phyloP scores from a whole-genome alignment of 2,329 filamentous ascomycete species.

The Alternaria consortialis region DNA sequence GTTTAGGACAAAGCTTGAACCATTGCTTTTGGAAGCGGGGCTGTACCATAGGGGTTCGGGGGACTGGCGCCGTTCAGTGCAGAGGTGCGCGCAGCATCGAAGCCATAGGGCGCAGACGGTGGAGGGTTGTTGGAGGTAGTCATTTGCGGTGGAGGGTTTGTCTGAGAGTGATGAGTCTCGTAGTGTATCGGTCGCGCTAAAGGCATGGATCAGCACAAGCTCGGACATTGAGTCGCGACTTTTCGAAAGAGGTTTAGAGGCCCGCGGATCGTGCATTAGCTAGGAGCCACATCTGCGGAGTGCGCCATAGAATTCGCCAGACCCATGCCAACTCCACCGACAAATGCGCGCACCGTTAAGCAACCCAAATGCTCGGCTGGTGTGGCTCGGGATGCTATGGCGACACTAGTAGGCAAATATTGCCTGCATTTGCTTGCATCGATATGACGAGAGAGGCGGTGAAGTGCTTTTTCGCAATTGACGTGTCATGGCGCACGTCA shows the following conservation, averaged over 20 bases:
- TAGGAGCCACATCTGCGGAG: constrained; percentile 41
- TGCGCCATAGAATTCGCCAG: constrained; percentile 30
- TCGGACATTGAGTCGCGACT: constrained; percentile 21
- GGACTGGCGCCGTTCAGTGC: constrained; percentile 54
- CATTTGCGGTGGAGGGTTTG: constrained; percentile 48
- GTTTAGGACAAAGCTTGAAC: constrained; percentile 29
- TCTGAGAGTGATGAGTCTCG: constrained; percentile 39
- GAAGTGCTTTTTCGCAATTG: constrained; percentile 23
- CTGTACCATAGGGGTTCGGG: constrained; percentile 46
- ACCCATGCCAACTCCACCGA: constrained; percentile 22
- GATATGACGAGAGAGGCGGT: constrained; percentile 8
- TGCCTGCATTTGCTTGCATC: constrained; percentile 13
- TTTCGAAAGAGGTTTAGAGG: constrained; percentile 23
- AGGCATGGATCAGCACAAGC: constrained; percentile 27
- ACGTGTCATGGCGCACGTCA: constrained; percentile 21
- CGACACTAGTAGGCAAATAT: constrained; percentile 7
- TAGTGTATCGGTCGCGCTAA: constrained; percentile 41
- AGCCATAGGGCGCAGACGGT: constrained; percentile 52
- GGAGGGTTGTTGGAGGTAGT: constrained; percentile 41
- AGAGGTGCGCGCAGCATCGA: constrained; percentile 54
- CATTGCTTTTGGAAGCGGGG: constrained; percentile 24
- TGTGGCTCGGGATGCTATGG: constrained; percentile 9
- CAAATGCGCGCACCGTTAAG: constrained; percentile 16
- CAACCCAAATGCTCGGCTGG: constrained; percentile 7
- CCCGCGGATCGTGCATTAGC: constrained; percentile 34